phyloP scores from a whole-genome alignment of 495 filamentous ascomycete genomes.

The Penicillium cinerascens region DNA sequence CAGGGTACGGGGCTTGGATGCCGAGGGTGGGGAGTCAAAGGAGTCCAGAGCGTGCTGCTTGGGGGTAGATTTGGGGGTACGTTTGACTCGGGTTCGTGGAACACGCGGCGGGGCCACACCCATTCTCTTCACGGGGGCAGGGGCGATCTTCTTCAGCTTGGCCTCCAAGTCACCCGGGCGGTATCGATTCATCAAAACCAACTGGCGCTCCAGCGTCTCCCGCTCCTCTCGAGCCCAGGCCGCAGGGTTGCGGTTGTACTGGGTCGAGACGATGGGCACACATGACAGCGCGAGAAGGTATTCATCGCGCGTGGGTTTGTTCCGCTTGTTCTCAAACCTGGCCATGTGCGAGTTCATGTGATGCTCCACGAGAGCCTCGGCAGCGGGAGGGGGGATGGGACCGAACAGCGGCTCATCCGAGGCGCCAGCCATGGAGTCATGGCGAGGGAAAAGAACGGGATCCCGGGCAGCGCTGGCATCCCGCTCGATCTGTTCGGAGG shows the following conservation, averaged over 20 bases:
- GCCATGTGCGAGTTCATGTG: slow-evolving; percentile 64
- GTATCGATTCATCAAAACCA: slow-evolving; percentile 44
- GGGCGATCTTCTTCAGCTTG: slow-evolving; percentile 47
- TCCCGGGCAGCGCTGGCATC: slow-evolving; percentile 46
- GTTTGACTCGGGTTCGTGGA: slow-evolving; percentile 41
- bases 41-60: slow-evolving; percentile 45
- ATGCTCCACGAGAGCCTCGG: slow-evolving; percentile 56
- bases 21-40: slow-evolving; percentile 39
- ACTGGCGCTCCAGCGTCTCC: slow-evolving; percentile 51
- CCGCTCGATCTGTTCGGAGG: slow-evolving; percentile 38
- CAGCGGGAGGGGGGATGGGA: slow-evolving; percentile 40
- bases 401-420: slow-evolving; percentile 57
- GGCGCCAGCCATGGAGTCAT: slow-evolving; percentile 39
- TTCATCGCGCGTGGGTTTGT: slow-evolving; percentile 65
- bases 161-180: slow-evolving; percentile 27
- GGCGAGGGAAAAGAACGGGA: slow-evolving; percentile 58
- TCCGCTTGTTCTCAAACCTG: slow-evolving; percentile 50
- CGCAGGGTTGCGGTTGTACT: slow-evolving; percentile 55
- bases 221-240: slow-evolving; percentile 63
- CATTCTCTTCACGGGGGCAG: slow-evolving; percentile 38
- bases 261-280: slow-evolving; percentile 58
- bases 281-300: slow-evolving; percentile 66
- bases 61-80: slow-evolving; percentile 45
- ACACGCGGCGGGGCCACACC: slow-evolving; percentile 27
- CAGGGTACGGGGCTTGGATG: slow-evolving; percentile 41